Conservation (phyloP, 2,329 filamentous ascomycete species). For the Sarocladiaceae sp. region DNA sequence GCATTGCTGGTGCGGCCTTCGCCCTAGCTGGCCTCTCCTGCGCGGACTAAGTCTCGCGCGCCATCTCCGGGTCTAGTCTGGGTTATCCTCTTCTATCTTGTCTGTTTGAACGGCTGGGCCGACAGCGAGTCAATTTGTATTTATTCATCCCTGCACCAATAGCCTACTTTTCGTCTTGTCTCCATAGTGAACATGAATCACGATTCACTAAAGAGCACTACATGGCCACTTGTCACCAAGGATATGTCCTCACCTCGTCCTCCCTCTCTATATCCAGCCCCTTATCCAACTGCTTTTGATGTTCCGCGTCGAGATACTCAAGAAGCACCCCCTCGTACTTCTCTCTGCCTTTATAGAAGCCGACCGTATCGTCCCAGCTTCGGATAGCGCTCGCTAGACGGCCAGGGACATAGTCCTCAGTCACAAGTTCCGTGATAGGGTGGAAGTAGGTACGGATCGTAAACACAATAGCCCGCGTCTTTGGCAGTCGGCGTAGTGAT, state of each 20-base stretch:
- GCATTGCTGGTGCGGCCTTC: no score
- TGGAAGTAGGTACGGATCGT: conserved; percentile 80
- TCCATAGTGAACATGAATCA: no score
- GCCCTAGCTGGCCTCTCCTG: no score
- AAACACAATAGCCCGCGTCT: conserved; percentile 59
- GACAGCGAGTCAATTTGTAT: no score
- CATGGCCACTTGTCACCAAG: conserved; percentile 47
- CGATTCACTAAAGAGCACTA: no score
- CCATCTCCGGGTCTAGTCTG: no score
- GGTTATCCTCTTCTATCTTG: no score
- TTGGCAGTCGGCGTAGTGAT: conserved; percentile 59
- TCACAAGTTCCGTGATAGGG: conserved; percentile 61
- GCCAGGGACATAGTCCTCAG: conserved; percentile 74
- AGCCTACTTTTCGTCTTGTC: no score
- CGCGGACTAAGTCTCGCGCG: no score
- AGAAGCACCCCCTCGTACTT: conserved; percentile 69
- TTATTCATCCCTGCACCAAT: no score
- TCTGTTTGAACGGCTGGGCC: no score
- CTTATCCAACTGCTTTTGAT: conserved; percentile 65
- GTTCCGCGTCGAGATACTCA: conserved; percentile 71
- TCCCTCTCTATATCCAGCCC: conserved; percentile 61
- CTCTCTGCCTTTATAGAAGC: conserved; percentile 72
- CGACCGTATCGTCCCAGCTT: conserved; percentile 78
- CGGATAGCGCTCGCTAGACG: conserved; percentile 72
- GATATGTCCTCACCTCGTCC: conserved; percentile 58